phyloP scores from a whole-genome alignment of 106 monocot genomes.

The Amphibolis antarctica region DNA sequence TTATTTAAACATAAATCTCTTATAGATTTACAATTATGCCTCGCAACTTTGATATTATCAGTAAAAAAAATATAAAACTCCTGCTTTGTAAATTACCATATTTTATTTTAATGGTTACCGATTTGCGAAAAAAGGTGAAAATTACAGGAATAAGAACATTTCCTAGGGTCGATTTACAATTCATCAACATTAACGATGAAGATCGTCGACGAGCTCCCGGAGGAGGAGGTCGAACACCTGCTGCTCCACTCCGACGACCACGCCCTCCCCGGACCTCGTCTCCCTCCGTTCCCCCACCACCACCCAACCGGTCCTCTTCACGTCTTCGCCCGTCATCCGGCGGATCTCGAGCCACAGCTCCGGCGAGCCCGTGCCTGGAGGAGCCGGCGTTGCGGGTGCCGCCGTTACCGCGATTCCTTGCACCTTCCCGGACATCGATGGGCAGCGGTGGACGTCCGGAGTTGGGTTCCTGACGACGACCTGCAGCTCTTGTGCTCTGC shows the following conservation, averaged over 20 bases:
- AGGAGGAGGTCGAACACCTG: constrained; percentile 36
- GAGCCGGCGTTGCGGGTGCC: background rate
- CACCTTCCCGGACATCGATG: background rate
- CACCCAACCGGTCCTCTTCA: constrained; percentile 28
- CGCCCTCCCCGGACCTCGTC: constrained; percentile 15
- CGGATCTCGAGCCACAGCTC: constrained; percentile 10
- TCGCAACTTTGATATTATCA: no score
- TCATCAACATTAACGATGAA: background rate
- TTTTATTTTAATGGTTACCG: background rate
- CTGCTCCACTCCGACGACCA: constrained; percentile 14
- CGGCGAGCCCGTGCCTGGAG: background rate
- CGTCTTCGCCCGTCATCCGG: constrained; percentile 24
- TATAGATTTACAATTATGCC: no score
- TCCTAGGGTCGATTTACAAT: background rate
- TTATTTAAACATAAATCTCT: no score
- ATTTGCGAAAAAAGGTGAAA: background rate
- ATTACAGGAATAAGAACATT: background rate
- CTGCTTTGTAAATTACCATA: no score
- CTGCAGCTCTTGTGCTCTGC: constrained; percentile 8
- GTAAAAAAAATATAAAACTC: no score
- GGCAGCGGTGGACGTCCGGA: background rate
- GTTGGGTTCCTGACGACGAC: background rate
- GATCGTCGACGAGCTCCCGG: constrained; percentile 20
- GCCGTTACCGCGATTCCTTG: background rate
- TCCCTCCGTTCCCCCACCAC: constrained; percentile 7